Base-by-base conservation (phyloP, 1,284 basidiomycete genomes). In the Baeospora myosura region DNA sequence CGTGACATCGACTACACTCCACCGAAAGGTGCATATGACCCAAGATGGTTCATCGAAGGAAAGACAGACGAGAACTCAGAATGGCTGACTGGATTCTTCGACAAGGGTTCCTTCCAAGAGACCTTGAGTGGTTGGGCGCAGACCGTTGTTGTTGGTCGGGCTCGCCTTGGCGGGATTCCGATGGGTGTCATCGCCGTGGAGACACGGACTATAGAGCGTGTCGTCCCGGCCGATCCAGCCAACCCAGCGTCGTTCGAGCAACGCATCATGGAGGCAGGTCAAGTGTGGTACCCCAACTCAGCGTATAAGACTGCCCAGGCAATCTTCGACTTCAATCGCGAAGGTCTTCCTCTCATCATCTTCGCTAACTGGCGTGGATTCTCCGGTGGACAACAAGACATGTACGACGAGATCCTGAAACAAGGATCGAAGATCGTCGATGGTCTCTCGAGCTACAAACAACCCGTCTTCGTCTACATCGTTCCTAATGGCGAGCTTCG, bases 311-410 rank as follows among this genome's bases (percentile, higher is more conserved):
- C 96, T 18, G 96, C 95, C 6, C 96, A 98, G 58, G 94, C 96
- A 12, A 98, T 98, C 69, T 91, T 94, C 64, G 96, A 99, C 70
- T 92, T 98, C 71, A 88, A 95, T 69, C 85, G 93, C 39, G 96
- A 99, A 66, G 92, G 90, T 30, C 74, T 99, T 17, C 96, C 96
- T 3, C 75, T 99, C 48, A 91, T 98, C 64, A 95, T 99, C 64
- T 97, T 99, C 56, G 96, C 96, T 49, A 99, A 99, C 74, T 98
- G 96, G 94, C 91, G 96, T 73, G 96, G 96, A 28, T 99, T 99
- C 82, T 98, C 96, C 18, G 96, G 96, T 52, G 96, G 96, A 56
- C 94, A 97, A 65, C 92, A 96, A 64, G 94, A 97, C 66, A 97
- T 97, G 93, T 92, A 90, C 56, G 90, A 95, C 62, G 91, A 93